Percentiles rank a stretch among this genome's conserved stretches.
phyloP scores from a whole-genome alignment of 176 grass and related monocot species.

The Triticum monococcum region DNA sequence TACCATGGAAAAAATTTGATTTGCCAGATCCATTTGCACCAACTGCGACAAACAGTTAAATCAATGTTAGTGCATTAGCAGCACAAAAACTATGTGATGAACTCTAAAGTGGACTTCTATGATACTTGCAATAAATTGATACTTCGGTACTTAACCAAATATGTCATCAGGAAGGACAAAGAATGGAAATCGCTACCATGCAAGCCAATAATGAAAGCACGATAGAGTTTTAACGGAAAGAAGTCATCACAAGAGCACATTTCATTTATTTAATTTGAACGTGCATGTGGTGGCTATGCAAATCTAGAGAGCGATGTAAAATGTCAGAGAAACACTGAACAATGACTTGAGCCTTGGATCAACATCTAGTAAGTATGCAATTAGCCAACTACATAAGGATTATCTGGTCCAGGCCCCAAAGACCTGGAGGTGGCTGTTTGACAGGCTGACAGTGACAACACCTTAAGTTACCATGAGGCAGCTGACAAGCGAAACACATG shows the following conservation, averaged over 20 bases:
- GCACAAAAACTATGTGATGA: constrained; percentile 2
- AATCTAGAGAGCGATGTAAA: background rate
- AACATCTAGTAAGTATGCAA: background rate
- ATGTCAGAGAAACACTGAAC: background rate
- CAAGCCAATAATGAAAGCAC: background rate
- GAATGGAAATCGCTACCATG: background rate
- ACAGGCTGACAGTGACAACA: background rate
- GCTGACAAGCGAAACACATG: background rate
- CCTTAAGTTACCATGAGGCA: background rate
- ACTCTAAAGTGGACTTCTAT: background rate
- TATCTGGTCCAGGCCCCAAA: constrained; percentile 7
- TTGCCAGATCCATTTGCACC: constrained; percentile 99
- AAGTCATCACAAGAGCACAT: background rate
- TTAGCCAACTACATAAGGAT: constrained; percentile 2
- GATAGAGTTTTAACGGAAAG: background rate
- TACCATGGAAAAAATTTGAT: constrained; percentile 99
- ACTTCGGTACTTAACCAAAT: background rate
- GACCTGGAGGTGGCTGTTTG: background rate
- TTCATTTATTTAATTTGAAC: background rate
- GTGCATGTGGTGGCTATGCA: background rate
- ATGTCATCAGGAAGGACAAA: background rate
- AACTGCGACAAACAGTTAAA: constrained; percentile 57
- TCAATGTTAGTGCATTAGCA: constrained; percentile 16
- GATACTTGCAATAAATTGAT: background rate
- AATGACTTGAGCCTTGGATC: background rate